Evolutionary conservation across 495 filamentous ascomycete genomes (phyloP), one percentile per base, ranked within the genome.

Genomic region (Aspergillus wentii): DNA sequence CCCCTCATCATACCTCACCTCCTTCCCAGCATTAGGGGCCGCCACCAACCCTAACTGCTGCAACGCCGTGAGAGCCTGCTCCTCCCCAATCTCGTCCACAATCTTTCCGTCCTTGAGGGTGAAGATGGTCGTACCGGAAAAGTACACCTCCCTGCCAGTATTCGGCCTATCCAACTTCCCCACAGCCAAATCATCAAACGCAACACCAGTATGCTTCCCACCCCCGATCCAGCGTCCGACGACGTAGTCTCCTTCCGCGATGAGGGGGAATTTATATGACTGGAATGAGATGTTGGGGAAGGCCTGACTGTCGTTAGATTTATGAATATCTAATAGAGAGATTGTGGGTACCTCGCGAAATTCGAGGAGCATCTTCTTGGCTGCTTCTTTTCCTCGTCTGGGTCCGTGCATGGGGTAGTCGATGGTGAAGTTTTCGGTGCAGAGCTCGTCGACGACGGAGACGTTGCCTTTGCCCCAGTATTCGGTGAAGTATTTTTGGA

Each of bases 181-280:
- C 15, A 40, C 27, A 31, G 36, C 17, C 17, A 40, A 19, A 23
- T 40, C 35, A 32, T 41, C 25, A 40, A 40, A 45, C 14, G 22
- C 42, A 7, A 8, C 16, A n/a, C 42, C 42, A 17, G 42, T 45
- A 20, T 45, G 42, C 14, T 33, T 45, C 5, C 42, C 42, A 14
- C 42, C 42, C 6, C 42, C 36, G 19, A 45, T 33, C 42, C 42
- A 45, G 22, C 36, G 35, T 11, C 14, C 30, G 5, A 34, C 42
- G 8, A 45, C 35, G 21, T 45, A 45, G 29, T 45, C 42, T 11
- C 18, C 36, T 22, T 45, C 35, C 3, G 42, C 42, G 33, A 45
- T 45, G 38, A 45, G 17, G 6, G 42, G 42, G n/a, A 34, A 23
- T 30, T 26, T 16, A 17, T 40, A 45, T 10, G 25, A 8, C 11